Base-by-base conservation (phyloP, 495 filamentous ascomycete genomes). In the Poronia punctata region DNA sequence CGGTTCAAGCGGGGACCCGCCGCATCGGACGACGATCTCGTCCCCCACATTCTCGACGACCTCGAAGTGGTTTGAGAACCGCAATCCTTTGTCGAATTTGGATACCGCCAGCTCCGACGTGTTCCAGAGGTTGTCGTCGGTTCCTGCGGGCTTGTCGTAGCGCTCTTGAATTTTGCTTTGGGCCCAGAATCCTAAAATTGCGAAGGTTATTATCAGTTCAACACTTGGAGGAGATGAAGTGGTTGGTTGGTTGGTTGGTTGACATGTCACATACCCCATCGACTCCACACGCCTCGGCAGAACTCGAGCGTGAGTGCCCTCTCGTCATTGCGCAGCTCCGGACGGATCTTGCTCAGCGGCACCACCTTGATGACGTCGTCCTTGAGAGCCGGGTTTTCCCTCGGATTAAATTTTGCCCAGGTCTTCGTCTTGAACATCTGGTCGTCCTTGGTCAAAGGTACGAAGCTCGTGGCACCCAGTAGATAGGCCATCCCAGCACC, bases 1-100 rank as follows among this genome's bases (percentile, higher is more conserved):
- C 19, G 45, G 48, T 18, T 72, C 72, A 35, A 76, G 64, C 0
- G 83, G 83, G 4, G 76, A 75, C 43, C 79, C 82, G 17, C 82
- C 83, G 52, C 78, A 80, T 12, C 83, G 75, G 20, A 86, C 71
- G 5, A 74, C 56, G 30, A 86, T 80, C 20, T 67, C 64, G 18
- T 72, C 72, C 6, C 74, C 65, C 12, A 70, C 75, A 57, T 83
- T 80, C 43, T 77, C 74, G 2, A 88, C 60, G 0, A 88, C 82
- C 58, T 88, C 80, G 57, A 88, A 86, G 60, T 88, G 82, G 53
- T 88, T 83, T 18, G 79, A 82, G 50, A 86, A 74, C 20, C 73
- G 56, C 15, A 82, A 81, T 18, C 82, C 82, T 25, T 71, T 60
- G 18, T 78, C 70, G 56, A 83, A 88, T 23, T 45, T 64, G 20